phyloP scores from a whole-genome alignment of 2,329 filamentous ascomycete genomes.

The Aspergillus sp. region DNA sequence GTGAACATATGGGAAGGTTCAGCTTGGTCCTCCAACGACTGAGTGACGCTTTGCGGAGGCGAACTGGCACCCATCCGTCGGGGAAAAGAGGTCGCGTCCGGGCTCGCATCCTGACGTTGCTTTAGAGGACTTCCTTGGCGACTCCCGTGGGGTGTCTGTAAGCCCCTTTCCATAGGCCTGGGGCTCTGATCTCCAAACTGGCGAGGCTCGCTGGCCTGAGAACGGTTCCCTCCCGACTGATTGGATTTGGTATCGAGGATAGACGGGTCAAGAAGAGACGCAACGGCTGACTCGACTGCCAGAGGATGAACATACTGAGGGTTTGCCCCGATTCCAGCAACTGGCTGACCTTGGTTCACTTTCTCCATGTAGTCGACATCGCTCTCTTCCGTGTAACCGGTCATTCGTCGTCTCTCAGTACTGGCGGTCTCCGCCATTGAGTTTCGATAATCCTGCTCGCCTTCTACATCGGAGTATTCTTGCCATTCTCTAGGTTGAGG shows the following conservation, averaged over 20 bases:
- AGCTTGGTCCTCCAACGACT: slow-evolving; percentile 44
- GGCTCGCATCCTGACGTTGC: slow-evolving; percentile 37
- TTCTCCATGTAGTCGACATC: slow-evolving; percentile 57
- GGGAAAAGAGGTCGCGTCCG: slow-evolving; percentile 38
- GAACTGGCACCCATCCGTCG: slow-evolving; percentile 45
- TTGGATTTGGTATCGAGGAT: slow-evolving; percentile 63
- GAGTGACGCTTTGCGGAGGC: slow-evolving; percentile 54
- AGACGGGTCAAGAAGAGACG: slow-evolving; percentile 83
- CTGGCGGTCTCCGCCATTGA: slow-evolving; percentile 46
- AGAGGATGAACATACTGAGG: slow-evolving; percentile 71
- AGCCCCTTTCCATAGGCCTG: slow-evolving; percentile 17
- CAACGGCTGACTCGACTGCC: slow-evolving; percentile 84
- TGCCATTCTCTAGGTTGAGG: slow-evolving; percentile 21
- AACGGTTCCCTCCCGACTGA: slow-evolving; percentile 46
- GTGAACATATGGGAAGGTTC: slow-evolving; percentile 59
- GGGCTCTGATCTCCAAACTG: slow-evolving; percentile 33
- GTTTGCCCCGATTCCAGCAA: slow-evolving; percentile 69
- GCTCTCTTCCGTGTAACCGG: slow-evolving; percentile 55
- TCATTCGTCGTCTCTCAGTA: slow-evolving; percentile 51
- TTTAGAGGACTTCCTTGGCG: slow-evolving; percentile 47
- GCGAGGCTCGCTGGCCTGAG: slow-evolving; percentile 39
- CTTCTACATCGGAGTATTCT: slow-evolving; percentile 24
- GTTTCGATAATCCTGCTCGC: slow-evolving; percentile 54
- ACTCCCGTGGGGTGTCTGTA: slow-evolving; percentile 20
- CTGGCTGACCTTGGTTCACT: slow-evolving; percentile 64